Evolutionary conservation across 129 eudicot species (phyloP), one percentile per base, ranked within the genome.

Genomic region (Silybum marianum): DNA sequence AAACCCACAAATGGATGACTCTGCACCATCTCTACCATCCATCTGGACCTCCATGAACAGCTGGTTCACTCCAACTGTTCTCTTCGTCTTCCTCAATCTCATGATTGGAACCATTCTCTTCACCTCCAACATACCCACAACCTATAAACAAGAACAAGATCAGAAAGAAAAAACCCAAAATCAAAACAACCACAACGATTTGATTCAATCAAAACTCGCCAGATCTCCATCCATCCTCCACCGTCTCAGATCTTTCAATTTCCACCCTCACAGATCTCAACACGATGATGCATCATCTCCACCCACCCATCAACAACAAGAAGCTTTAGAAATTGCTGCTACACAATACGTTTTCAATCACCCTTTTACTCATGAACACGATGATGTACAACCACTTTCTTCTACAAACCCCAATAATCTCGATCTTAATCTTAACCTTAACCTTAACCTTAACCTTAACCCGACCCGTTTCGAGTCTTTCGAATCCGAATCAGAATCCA

Each of bases 1-100:
- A 78, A 46, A 67, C 73, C 26, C 44, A 87, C 40, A 82, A 78
- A 95, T 95, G 99, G 94, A 89, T 66, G 91, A 89, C 16, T 76
- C 94, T 76, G 89, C 84, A 70, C 30, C 74, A 19, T 11, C 74
- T 3, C 32, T 80, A 2, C 78, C 90, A 18, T 92, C 96, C 13
- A 74, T 90, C 21, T 93, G 92, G 88, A 76, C 96, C 14, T 85
- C 90, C 73, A 88, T 95, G 87, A 88, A 86, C 88, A 92, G 90
- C 80, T 95, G 98, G 98, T 86, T 88, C 84, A 90, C 98, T 22
- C 99, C 99, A 76, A 80, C 99, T 39, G 87, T 95, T 34, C 91
- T 95, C 83, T 95, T 95, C 82, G 82, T 95, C 72, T 87, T 95
- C 71, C 95, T 95, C 82, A 92, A 95, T 34, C 82, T 95, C 86